Evolutionary conservation across 345 rosid species (phyloP).

Genomic region (Firmiana major): DNA sequence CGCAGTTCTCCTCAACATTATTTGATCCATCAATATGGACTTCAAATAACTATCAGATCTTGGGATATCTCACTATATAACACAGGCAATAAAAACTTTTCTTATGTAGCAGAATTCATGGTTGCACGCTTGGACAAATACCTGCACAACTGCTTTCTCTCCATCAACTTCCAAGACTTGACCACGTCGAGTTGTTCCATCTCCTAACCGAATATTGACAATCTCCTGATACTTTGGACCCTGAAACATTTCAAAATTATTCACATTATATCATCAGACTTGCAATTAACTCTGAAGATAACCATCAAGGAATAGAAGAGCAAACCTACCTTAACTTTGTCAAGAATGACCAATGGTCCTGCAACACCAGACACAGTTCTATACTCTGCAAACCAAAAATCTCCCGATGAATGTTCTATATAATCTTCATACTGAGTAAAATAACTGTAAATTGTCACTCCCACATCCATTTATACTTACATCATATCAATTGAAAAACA

Average conservation of each 20-base stretch:
- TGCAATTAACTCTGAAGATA: background rate
- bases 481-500: background rate
- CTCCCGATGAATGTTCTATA: background rate
- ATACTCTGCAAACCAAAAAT: constrained; percentile 46
- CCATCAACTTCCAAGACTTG: constrained; percentile 98
- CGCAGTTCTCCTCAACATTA: background rate
- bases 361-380: constrained; percentile 94
- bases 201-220: constrained; percentile 88
- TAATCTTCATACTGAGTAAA: constrained; percentile 1
- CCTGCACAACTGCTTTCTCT: constrained; percentile 98
- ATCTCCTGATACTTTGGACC: constrained; percentile 97
- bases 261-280: background rate
- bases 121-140: constrained; percentile 16
- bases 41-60: background rate
- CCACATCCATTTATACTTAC: background rate
- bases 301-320: background rate
- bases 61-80: background rate
- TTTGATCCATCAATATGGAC: background rate
- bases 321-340: constrained; percentile 76
- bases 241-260: constrained; percentile 30
- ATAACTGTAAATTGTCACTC: background rate
- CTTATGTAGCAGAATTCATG: background rate
- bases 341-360: constrained; percentile 88
- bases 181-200: constrained; percentile 92
- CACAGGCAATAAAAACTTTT: background rate